phyloP scores from a whole-genome alignment of 164 flowering plant species.

The Echeveria elegans region DNA sequence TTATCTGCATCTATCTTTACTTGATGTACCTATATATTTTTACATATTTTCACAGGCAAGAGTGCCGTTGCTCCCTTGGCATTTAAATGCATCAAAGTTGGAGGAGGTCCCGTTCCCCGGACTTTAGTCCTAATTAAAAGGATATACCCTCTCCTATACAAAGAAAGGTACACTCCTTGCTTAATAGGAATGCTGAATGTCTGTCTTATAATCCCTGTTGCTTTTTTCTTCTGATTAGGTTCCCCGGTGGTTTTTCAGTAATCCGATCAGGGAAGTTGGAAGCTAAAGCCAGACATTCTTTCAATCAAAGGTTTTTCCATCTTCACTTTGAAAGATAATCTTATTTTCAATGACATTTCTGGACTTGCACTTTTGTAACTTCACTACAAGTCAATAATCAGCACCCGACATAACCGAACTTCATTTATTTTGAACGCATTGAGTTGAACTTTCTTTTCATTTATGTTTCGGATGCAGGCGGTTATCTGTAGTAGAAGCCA shows the following conservation, averaged over 20 bases:
- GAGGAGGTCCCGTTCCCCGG: conserved; percentile 74
- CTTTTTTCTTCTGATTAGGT: conserved; percentile 30
- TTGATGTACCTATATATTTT: background rate
- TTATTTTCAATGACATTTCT: background rate
- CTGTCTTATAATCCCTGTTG: background rate
- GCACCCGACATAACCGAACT: background rate
- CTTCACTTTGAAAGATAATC: background rate
- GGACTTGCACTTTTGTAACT: background rate
- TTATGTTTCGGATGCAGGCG: conserved; percentile 39
- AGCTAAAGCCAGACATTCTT: conserved; percentile 36
- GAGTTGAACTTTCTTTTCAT: background rate
- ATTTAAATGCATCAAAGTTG: conserved; percentile 67
- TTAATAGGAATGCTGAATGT: background rate
- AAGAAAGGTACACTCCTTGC: conserved; percentile 55
- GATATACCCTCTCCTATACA: conserved; percentile 80
- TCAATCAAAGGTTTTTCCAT: conserved; percentile 54
- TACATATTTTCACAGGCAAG: conserved; percentile 39
- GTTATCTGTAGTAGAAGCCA: conserved; percentile 51
- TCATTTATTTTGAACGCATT: background rate
- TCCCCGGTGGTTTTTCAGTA: conserved; percentile 42
- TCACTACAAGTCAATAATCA: background rate
- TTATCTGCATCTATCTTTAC: too few species aligned
- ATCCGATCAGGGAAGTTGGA: conserved; percentile 86
- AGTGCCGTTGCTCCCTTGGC: conserved; percentile 62
- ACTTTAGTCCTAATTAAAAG: conserved; percentile 71